A percentile compares a stretch with the other conserved stretches of the same genome.
Conservation (phyloP, 192 early-diverging fungal species). For the Coemansia reversa region DNA sequence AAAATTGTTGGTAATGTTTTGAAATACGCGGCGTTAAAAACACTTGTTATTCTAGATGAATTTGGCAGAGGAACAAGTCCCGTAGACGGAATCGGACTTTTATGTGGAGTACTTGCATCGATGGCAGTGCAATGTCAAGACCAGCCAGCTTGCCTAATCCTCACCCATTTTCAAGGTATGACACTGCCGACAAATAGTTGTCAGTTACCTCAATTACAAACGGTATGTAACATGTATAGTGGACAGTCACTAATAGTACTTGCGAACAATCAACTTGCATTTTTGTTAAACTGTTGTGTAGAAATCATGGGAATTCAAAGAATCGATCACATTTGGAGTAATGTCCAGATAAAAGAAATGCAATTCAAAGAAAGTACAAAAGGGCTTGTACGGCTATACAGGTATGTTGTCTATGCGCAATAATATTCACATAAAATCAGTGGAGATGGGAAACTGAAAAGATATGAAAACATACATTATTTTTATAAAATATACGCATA, state of each 20-base stretch:
- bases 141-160: constrained; percentile 70
- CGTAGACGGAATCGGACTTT: constrained; percentile 75
- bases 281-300: constrained; percentile 6
- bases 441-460: too few relatives aligned
- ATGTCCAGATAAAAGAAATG: constrained; percentile 15
- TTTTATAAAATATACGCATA: neutral
- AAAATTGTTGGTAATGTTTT: constrained; percentile 14
- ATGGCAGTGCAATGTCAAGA: constrained; percentile 49
- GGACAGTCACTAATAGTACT: neutral
- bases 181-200: neutral
- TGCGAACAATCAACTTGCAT: neutral
- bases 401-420: constrained; percentile 18
- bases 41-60: constrained; percentile 43
- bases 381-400: constrained; percentile 28
- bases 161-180: constrained; percentile 88
- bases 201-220: neutral
- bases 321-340: constrained; percentile 17
- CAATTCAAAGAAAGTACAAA: constrained; percentile 14
- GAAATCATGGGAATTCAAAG: constrained; percentile 17
- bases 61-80: constrained; percentile 47
- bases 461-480: too few relatives aligned
- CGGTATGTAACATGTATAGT: neutral
- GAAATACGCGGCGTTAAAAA: constrained; percentile 1
- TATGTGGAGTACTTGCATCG: constrained; percentile 67
- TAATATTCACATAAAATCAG: neutral